Conservation (phyloP, 2,329 filamentous ascomycete species). For the Macrophomina pseudophaseolina region DNA sequence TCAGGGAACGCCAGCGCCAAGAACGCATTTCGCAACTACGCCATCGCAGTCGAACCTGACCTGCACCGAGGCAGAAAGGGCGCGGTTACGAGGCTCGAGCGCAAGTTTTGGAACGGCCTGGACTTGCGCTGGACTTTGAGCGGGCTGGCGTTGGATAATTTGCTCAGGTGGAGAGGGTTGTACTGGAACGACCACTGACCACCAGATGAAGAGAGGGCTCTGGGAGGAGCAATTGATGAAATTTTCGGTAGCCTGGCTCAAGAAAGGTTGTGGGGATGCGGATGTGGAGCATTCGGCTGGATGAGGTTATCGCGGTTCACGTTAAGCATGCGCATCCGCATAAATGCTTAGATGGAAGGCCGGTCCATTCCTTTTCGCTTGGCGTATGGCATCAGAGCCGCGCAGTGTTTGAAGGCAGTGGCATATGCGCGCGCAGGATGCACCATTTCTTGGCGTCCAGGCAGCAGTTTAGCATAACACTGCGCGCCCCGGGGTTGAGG, state of each 20-base stretch:
- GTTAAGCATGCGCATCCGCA: too few species aligned
- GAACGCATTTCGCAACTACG: not conserved
- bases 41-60: not conserved
- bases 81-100: not conserved
- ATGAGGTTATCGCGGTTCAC: too few species aligned
- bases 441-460: not conserved
- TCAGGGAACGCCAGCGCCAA: not conserved
- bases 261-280: too few species aligned
- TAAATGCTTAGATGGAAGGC: too few species aligned
- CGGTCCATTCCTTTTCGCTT: too few species aligned
- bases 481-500: not conserved
- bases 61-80: not conserved
- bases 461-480: conserved; percentile 2
- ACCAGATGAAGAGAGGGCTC: too few species aligned
- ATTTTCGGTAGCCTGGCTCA: too few species aligned
- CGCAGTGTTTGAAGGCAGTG: too few species aligned
- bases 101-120: not conserved
- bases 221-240: too few species aligned
- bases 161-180: not conserved
- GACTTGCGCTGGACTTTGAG: not conserved
- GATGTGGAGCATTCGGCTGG: too few species aligned
- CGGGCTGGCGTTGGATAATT: not conserved
- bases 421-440: not conserved
- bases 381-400: too few species aligned
- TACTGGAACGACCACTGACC: not conserved